Evolutionary conservation across 106 monocot species (phyloP).

Genomic region (Allium fistulosum): DNA sequence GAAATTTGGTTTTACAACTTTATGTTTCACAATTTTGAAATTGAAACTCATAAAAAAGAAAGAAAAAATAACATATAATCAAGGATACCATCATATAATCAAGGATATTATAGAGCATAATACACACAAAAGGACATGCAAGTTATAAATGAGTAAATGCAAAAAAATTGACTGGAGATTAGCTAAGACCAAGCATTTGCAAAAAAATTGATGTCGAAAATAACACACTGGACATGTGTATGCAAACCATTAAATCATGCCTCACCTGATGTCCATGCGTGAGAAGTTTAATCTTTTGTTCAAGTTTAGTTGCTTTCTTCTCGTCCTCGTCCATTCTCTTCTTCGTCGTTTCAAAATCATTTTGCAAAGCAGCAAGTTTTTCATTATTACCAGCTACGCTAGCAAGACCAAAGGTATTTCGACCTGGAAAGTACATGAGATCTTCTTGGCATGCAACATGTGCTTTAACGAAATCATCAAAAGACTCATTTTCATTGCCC

Average conservation of each 20-base stretch:
- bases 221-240: too few species aligned
- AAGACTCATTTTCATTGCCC: constrained; percentile 88
- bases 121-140: too few species aligned
- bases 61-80: too few species aligned
- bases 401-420: constrained; percentile 62
- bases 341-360: constrained; percentile 84
- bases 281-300: constrained; percentile 88
- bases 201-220: too few species aligned
- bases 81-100: too few species aligned
- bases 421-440: constrained; percentile 82
- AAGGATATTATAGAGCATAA: too few species aligned
- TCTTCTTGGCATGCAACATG: constrained; percentile 93
- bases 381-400: constrained; percentile 77
- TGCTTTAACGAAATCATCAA: constrained; percentile 92
- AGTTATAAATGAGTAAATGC: too few species aligned
- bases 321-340: constrained; percentile 89
- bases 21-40: too few species aligned
- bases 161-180: too few species aligned
- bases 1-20: too few species aligned
- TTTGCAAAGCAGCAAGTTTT: constrained; percentile 67
- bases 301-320: constrained; percentile 70
- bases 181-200: too few species aligned
- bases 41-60: too few species aligned
- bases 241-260: neutral
- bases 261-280: constrained; percentile 89